These are phyloP conservation scores for Garcia nutans DNA, from an alignment of 345 rosid species.

Conservation along the genomic window DNA sequence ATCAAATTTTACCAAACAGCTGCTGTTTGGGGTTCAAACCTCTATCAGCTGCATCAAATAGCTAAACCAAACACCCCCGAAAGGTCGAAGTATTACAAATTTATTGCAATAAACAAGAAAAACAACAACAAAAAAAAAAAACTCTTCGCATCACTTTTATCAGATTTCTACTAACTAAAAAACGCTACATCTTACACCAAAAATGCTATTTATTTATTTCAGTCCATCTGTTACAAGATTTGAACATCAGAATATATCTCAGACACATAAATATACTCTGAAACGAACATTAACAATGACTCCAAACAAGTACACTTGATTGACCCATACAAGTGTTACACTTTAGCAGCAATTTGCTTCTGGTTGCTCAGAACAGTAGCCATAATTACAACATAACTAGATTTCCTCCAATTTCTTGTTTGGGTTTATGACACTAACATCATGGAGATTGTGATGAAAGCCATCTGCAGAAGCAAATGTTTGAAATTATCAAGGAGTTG, in stretches of 20 bases:
- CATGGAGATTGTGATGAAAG: conserved; percentile 6
- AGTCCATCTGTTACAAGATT: conserved; percentile 8
- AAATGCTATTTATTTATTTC: neutral
- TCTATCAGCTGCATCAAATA: too few species aligned
- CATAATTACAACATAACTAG: neutral
- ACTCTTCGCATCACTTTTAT: neutral
- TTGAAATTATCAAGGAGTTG: neutral
- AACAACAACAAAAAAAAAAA: neutral
- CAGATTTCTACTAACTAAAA: neutral
- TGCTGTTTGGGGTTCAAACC: too few species aligned
- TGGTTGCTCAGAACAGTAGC: neutral
- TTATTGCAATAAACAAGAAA: too few species aligned
- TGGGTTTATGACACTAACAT: neutral
- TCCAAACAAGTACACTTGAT: conserved; percentile 8
- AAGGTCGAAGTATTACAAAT: too few species aligned
- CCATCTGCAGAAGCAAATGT: conserved; percentile 17
- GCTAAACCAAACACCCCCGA: too few species aligned
- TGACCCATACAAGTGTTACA: neutral
- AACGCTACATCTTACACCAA: neutral
- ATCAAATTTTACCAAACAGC: too few species aligned
- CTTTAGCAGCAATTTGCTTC: conserved; percentile 10
- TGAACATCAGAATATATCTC: neutral
- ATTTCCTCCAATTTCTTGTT: conserved; percentile 10
- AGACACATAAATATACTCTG: conserved; percentile 14
- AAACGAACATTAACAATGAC: conserved; percentile 8